Base-by-base conservation (phyloP, 2,329 filamentous ascomycete genomes). In the Huntiella bhutanensis region DNA sequence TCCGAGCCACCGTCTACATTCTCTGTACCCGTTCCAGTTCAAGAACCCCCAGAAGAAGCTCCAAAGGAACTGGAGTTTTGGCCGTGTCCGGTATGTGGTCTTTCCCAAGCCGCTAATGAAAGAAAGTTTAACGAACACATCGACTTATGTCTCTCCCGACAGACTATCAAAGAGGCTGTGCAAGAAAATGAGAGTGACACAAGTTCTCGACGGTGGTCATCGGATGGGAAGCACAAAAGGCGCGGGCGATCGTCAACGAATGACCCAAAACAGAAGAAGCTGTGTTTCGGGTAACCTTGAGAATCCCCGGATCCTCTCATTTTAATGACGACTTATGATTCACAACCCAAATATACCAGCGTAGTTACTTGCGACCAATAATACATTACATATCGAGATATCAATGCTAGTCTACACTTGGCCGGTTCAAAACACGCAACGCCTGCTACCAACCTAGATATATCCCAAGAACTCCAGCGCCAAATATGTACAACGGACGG, bases 71-170 rank as follows among this genome's bases (percentile, higher is more conserved):
- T 6, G 15, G 66, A 75, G 41, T 69, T 67, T 59, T 96, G 87
- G 87, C 71, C 80, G 34, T 98, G 91, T 59, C 91, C 91, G 0
- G 82, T 96, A 39, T 98, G 91, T 59, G 63, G 66, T n/a, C 68
- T 79, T 12, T 78, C 83, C 0, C 87, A 95, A 56, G 56, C 66
- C 0, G 73, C 85, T 0, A 71, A 88, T 43, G 85, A 95, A 58
- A 70, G 69, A 40, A 65, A 64, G 0, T 93, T 96, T 62, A 98
- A 98, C 54, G 75, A 81, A 48, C 91, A 98, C 56, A 86, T 98
- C 44, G 91, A 98, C 58, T 72, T 82, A 6, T 98, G 91, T 59
- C 70, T 98, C 1, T 95, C 87, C 1, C 71, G 79, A 47, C 76
- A 82, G 56, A 83, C 85, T 0, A 96, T 98, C 54, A 80, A 80